A percentile compares a stretch with the other conserved stretches of the same genome.
phyloP scores from a whole-genome alignment of 257 asterid genomes.

The Solanum chiquidenum region DNA sequence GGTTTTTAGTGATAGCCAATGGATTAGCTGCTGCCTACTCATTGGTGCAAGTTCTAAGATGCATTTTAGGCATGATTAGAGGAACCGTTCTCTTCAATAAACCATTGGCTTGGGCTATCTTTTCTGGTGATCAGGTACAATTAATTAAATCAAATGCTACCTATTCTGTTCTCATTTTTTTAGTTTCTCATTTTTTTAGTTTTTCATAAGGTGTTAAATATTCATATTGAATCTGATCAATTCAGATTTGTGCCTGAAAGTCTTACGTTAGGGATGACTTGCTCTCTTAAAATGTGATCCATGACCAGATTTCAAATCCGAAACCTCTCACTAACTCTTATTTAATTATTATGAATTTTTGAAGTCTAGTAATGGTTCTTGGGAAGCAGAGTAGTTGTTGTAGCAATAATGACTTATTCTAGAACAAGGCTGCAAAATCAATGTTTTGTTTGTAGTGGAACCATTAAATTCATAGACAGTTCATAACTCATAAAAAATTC shows the following conservation, averaged over 20 bases:
- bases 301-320: neutral
- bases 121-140: conserved; percentile 94
- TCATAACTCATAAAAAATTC: neutral
- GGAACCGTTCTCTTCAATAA: conserved; percentile 86
- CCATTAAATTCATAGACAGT: neutral
- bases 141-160: neutral
- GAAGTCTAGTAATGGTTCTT: neutral
- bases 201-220: neutral
- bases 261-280: fast-evolving
- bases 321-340: neutral
- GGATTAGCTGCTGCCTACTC: conserved; percentile 91
- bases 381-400: neutral
- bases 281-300: neutral
- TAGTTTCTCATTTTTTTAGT: neutral
- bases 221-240: neutral
- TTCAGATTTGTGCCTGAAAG: neutral
- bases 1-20: conserved; percentile 70
- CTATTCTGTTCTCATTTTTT: neutral
- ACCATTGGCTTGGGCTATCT: conserved; percentile 94
- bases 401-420: neutral
- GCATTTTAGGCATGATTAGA: conserved; percentile 59
- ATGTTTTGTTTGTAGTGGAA: neutral
- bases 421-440: neutral
- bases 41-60: conserved; percentile 63
- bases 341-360: neutral